Evolutionary conservation across 2,329 filamentous ascomycete species (phyloP).

Genomic region (Claviceps pusilla): DNA sequence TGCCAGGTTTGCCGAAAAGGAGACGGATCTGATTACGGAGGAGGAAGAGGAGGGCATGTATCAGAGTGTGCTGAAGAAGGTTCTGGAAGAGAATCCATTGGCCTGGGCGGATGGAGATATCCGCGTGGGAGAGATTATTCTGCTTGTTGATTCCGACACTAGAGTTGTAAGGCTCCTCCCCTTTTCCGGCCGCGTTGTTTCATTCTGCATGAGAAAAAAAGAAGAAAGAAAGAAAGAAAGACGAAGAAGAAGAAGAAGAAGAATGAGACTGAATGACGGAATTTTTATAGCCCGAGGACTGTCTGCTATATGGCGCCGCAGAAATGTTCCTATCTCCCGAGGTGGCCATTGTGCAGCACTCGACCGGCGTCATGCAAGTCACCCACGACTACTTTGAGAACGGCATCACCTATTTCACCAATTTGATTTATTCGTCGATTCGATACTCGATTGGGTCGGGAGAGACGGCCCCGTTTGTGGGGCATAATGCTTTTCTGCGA

Average conservation of each 20-base stretch:
- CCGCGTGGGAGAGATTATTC: constrained; percentile 46
- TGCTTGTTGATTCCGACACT: constrained; percentile 55
- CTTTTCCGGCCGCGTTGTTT: too few relatives aligned
- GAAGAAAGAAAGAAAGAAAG: neutral
- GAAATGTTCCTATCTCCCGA: constrained; percentile 58
- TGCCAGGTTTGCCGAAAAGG: constrained; percentile 6
- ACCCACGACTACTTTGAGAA: constrained; percentile 59
- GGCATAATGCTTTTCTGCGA: constrained; percentile 61
- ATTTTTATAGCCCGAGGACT: constrained; percentile 36
- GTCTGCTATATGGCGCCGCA: constrained; percentile 51
- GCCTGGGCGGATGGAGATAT: constrained; percentile 46
- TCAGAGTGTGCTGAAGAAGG: constrained; percentile 30
- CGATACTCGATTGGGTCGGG: constrained; percentile 55
- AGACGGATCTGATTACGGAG: constrained; percentile 12
- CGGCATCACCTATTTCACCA: constrained; percentile 61
- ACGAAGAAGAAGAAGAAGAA: neutral
- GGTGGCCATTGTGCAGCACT: constrained; percentile 57
- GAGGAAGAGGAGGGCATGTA: constrained; percentile 31
- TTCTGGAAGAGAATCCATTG: constrained; percentile 29
- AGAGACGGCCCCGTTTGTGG: constrained; percentile 61
- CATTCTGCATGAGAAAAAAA: neutral
- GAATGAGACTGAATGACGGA: neutral
- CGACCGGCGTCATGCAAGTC: constrained; percentile 64
- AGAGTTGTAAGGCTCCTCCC: constrained; percentile 30
- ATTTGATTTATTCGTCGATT: constrained; percentile 62